Evolutionary conservation across 179 eudicot species (phyloP).

Genomic region (Silene vulgaris): DNA sequence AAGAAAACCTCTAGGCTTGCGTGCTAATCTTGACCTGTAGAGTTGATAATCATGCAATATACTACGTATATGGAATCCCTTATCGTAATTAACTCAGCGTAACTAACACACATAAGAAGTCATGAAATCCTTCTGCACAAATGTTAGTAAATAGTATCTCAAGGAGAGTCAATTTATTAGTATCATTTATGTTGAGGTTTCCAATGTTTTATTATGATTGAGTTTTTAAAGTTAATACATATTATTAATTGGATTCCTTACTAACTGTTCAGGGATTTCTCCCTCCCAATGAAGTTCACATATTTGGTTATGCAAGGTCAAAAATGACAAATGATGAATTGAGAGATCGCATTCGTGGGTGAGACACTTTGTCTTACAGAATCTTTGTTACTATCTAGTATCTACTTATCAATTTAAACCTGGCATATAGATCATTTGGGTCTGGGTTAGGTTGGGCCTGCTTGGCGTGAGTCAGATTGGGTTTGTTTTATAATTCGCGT

Average conservation of each 20-base stretch:
- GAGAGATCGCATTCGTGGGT: slow-evolving; percentile 74
- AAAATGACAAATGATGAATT: slow-evolving; percentile 74
- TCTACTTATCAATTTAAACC: not conserved
- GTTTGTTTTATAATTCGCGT: no score
- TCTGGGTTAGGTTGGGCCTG: no score
- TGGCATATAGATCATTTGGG: no score
- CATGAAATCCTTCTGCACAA: no score
- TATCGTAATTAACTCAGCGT: no score
- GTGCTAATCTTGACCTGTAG: slow-evolving; percentile 4
- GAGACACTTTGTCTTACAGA: slow-evolving; percentile 26
- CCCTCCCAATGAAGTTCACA: slow-evolving; percentile 66
- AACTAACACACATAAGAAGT: no score
- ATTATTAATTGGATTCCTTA: slow-evolving; percentile 20
- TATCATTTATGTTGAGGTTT: not conserved
- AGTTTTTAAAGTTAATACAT: not conserved
- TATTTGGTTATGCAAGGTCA: slow-evolving; percentile 95
- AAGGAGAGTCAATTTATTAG: not conserved
- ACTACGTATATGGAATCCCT: no score
- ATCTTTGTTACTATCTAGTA: not conserved
- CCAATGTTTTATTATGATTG: not conserved
- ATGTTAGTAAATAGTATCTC: not conserved
- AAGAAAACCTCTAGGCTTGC: not conserved
- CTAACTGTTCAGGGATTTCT: slow-evolving; percentile 54
- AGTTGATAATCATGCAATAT: no score
- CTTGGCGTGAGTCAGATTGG: no score